phyloP scores from a whole-genome alignment of 179 eudicot genomes.

The Gypsophila paniculata region DNA sequence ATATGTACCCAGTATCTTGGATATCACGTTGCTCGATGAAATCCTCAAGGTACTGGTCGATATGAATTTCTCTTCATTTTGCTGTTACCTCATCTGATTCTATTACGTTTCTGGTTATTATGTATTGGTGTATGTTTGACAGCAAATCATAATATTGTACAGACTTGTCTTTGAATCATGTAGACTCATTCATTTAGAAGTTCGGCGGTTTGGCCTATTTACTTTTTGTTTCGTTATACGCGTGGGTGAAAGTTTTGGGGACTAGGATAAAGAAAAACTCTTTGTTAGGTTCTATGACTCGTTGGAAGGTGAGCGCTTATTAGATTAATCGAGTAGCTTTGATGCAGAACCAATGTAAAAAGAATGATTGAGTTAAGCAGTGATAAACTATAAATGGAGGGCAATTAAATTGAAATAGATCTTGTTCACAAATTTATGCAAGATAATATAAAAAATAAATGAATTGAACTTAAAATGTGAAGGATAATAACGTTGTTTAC shows the following conservation, averaged over 20 bases:
- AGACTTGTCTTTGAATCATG: not conserved
- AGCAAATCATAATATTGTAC: not conserved
- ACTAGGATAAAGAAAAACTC: not conserved
- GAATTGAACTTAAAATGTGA: too few relatives aligned
- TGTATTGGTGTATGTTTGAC: not conserved
- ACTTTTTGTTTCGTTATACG: not conserved
- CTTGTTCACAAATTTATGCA: too few relatives aligned
- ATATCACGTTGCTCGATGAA: conserved; percentile 56
- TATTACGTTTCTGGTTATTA: not conserved
- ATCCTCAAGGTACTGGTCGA: conserved; percentile 46
- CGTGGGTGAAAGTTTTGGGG: not conserved
- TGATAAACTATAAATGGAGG: too few relatives aligned
- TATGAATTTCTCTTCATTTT: not conserved
- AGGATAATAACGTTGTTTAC: too few relatives aligned
- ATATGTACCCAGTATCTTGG: conserved; percentile 57
- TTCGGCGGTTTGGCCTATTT: not conserved
- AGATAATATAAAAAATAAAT: too few relatives aligned
- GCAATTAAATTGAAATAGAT: too few relatives aligned
- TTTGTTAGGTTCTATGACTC: not conserved
- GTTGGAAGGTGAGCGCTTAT: not conserved
- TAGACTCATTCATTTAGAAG: not conserved
- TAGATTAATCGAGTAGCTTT: not conserved
- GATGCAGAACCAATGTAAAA: not conserved
- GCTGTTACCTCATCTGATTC: not conserved
- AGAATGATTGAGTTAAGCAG: too few relatives aligned